phyloP scores from a whole-genome alignment of 495 filamentous ascomycete species.

The Penicillium malachiteum region DNA sequence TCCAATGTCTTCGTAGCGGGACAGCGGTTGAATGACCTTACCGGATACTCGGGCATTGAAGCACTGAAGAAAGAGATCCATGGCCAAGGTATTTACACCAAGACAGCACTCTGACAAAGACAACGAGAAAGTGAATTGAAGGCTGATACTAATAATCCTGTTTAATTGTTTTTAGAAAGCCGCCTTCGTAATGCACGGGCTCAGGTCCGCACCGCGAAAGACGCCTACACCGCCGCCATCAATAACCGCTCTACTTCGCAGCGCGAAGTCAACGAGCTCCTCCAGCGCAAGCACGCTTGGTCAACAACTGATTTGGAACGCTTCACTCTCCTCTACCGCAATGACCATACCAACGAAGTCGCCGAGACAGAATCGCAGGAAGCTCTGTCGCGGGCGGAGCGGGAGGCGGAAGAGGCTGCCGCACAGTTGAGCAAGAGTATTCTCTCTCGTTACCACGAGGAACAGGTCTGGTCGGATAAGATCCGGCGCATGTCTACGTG shows the following conservation, averaged over 20 bases:
- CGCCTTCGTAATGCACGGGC: constrained; percentile 61
- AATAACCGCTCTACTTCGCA: constrained; percentile 78
- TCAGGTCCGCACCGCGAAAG: constrained; percentile 67
- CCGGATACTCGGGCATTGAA: constrained; percentile 93
- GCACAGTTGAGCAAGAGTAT: constrained; percentile 74
- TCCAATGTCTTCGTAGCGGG: constrained; percentile 79
- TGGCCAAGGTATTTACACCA: constrained; percentile 51
- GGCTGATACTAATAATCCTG: constrained; percentile 5
- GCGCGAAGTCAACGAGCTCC: constrained; percentile 89
- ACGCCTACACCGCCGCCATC: constrained; percentile 74
- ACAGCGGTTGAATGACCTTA: constrained; percentile 87
- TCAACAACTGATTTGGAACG: constrained; percentile 83
- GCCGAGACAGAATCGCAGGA: constrained; percentile 74
- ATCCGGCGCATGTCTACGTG: constrained; percentile 94
- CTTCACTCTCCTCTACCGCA: constrained; percentile 88
- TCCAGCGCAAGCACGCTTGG: constrained; percentile 94
- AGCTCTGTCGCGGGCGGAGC: constrained; percentile 69
- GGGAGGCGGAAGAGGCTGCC: constrained; percentile 71
- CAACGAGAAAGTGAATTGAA: not conserved
- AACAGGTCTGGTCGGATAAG: constrained; percentile 98
- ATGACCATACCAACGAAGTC: constrained; percentile 90
- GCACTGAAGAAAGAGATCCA: constrained; percentile 74
- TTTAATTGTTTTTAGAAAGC: constrained; percentile 49
- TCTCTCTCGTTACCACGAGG: constrained; percentile 90
- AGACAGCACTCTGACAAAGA: not conserved